phyloP scores from a whole-genome alignment of 2,329 filamentous ascomycete genomes.

The Pyrenochaeta sp. region DNA sequence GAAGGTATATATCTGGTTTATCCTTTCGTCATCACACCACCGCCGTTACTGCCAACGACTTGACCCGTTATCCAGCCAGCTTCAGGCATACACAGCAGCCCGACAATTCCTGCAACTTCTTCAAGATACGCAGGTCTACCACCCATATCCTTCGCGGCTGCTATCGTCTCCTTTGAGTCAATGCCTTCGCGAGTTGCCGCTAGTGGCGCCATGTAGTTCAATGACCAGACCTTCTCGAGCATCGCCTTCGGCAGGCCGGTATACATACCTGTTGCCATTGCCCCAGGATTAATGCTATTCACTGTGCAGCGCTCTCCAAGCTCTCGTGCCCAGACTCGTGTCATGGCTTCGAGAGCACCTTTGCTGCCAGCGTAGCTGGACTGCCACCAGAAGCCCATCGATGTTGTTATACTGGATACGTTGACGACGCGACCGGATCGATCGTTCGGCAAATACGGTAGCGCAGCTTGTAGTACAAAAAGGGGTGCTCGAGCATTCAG shows the following conservation, averaged over 20 bases:
- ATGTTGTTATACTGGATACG: slow-evolving; percentile 63
- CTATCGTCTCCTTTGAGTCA: slow-evolving; percentile 64
- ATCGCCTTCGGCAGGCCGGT: slow-evolving; percentile 66
- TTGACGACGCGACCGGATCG: slow-evolving; percentile 69
- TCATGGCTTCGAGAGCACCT: slow-evolving; percentile 71
- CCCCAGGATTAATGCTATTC: slow-evolving; percentile 69
- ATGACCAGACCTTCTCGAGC: slow-evolving; percentile 63
- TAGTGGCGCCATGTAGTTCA: slow-evolving; percentile 69
- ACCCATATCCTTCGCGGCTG: slow-evolving; percentile 62
- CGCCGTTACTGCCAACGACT: slow-evolving; percentile 79
- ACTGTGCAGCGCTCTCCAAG: slow-evolving; percentile 66
- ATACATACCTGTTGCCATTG: slow-evolving; percentile 65
- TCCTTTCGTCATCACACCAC: slow-evolving; percentile 64
- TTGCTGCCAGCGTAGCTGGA: slow-evolving; percentile 69
- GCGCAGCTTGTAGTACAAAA: slow-evolving; percentile 74
- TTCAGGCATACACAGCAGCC: slow-evolving; percentile 74
- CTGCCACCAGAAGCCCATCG: slow-evolving; percentile 63
- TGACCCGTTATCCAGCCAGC: slow-evolving; percentile 76
- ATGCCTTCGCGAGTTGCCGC: slow-evolving; percentile 55
- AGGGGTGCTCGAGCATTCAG: slow-evolving; percentile 59
- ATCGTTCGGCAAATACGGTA: slow-evolving; percentile 72
- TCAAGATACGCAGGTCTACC: slow-evolving; percentile 66
- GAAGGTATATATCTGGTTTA: background rate
- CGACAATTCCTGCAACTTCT: slow-evolving; percentile 76
- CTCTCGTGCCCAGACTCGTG: slow-evolving; percentile 68